Percentiles rank a stretch among this genome's conserved stretches.
phyloP scores from a whole-genome alignment of 768 basidiomycete species.

The Auricularia heimuer region DNA sequence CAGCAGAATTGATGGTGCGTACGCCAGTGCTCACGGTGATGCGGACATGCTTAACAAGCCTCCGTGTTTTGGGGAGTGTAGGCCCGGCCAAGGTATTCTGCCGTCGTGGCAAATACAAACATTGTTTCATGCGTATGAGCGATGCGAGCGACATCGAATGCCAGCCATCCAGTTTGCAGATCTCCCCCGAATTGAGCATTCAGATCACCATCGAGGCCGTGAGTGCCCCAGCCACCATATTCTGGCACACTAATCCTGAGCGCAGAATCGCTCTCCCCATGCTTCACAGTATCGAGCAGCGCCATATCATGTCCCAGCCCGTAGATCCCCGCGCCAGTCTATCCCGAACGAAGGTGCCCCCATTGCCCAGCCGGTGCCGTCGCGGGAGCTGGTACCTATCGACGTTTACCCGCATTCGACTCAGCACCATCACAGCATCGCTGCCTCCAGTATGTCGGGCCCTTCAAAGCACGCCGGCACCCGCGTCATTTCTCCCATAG shows the following conservation, averaged over 20 bases:
- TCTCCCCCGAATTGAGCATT: conserved; percentile 45
- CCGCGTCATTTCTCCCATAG: neutral
- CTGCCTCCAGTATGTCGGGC: neutral
- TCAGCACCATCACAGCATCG: neutral
- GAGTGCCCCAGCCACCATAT: conserved; percentile 13
- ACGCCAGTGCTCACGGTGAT: neutral
- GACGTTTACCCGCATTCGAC: neutral
- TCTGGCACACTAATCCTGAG: neutral
- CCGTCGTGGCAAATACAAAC: conserved; percentile 56
- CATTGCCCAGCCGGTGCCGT: neutral
- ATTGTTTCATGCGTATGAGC: conserved; percentile 55
- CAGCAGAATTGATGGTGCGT: conserved; percentile 57
- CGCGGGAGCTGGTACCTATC: neutral
- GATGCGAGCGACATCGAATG: conserved; percentile 43
- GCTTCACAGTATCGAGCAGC: neutral
- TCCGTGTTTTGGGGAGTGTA: conserved; percentile 16
- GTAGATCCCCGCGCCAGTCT: neutral
- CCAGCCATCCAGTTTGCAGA: conserved; percentile 45
- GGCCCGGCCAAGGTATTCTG: conserved; percentile 63
- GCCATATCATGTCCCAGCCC: neutral
- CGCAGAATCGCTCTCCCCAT: neutral
- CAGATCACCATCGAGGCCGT: conserved; percentile 53
- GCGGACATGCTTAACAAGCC: neutral
- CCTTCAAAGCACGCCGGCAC: neutral
- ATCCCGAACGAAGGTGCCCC: neutral